phyloP scores from a whole-genome alignment of 805 yeast species.

The Metschnikowia baotianmanensis region DNA sequence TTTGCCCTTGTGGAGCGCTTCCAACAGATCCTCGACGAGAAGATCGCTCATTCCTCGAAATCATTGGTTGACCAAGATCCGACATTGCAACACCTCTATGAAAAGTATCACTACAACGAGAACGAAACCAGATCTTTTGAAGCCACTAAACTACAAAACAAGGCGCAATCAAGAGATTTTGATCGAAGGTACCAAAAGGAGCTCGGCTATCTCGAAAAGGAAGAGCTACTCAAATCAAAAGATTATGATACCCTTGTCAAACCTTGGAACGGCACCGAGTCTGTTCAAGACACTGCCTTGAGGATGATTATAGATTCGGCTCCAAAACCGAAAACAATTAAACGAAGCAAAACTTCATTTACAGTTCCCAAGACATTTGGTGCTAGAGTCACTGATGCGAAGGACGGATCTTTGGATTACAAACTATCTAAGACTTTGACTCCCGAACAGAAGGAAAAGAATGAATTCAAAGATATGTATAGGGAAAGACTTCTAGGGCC shows the following conservation, averaged over 20 bases:
- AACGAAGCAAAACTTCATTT: slow-evolving; percentile 15
- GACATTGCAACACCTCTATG: slow-evolving; percentile 9
- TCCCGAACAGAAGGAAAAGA: slow-evolving; percentile 30
- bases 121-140: slow-evolving; percentile 1
- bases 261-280: slow-evolving; percentile 18
- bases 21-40: slow-evolving; percentile 32
- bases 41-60: slow-evolving; percentile 18
- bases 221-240: slow-evolving; percentile 14
- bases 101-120: slow-evolving; percentile 1
- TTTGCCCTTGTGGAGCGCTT: slow-evolving; percentile 34
- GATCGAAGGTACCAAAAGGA: slow-evolving; percentile 17
- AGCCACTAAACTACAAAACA: slow-evolving; percentile 2
- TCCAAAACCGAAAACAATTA: slow-evolving; percentile 12
- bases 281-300: slow-evolving; percentile 11
- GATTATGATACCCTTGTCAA: slow-evolving; percentile 7
- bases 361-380: slow-evolving; percentile 25
- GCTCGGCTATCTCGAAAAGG: slow-evolving; percentile 30
- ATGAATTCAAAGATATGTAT: slow-evolving; percentile 57
- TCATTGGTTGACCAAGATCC: slow-evolving; percentile 22
- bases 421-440: slow-evolving; percentile 40
- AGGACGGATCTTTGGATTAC: slow-evolving; percentile 67
- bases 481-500: slow-evolving; percentile 64
- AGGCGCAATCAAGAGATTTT: slow-evolving; percentile 10
- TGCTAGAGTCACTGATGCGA: slow-evolving; percentile 55
- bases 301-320: slow-evolving; percentile 18